Evolutionary conservation across 306 rosid genomes (phyloP).

Genomic region (Oxytropis ochrocephala): DNA sequence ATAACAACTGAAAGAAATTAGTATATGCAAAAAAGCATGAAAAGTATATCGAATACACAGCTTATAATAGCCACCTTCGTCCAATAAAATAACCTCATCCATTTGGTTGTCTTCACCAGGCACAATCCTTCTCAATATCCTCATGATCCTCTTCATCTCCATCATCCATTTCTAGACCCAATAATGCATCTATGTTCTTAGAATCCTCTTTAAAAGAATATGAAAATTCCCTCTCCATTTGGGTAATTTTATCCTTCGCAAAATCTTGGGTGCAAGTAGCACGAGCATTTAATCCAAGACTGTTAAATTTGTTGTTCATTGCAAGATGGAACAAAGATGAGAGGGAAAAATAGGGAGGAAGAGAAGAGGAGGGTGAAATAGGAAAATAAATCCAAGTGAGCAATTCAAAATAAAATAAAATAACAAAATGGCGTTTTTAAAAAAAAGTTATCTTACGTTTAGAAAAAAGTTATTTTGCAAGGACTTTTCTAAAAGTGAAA

Average conservation of each 20-base stretch:
- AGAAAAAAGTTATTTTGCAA: too few species aligned
- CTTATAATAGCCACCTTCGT: too few species aligned
- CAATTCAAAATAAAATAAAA: too few species aligned
- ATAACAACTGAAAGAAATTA: too few species aligned
- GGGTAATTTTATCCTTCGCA: constrained; percentile 28
- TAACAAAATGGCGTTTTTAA: too few species aligned
- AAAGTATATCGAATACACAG: too few species aligned
- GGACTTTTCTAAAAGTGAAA: too few species aligned
- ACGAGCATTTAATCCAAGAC: constrained; percentile 46
- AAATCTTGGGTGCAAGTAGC: constrained; percentile 42
- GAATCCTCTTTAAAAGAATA: constrained; percentile 68
- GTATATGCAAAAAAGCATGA: too few species aligned
- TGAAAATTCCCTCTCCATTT: constrained; percentile 43
- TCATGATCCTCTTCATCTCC: constrained; percentile 90
- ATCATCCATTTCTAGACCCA: constrained; percentile 77
- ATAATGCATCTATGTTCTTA: constrained; percentile 72
- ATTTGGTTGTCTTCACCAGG: constrained; percentile 79
- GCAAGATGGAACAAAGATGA: constrained; percentile 80
- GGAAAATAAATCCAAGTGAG: too few species aligned
- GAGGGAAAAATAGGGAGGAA: too few species aligned
- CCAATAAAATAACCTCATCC: constrained; percentile 61
- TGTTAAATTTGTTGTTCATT: constrained; percentile 52
- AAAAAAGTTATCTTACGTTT: too few species aligned
- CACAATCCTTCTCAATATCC: constrained; percentile 58
- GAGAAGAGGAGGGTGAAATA: too few species aligned